Base-by-base conservation (phyloP, 1,139 yeast genomes). In the Suhomyces chickasaworum region DNA sequence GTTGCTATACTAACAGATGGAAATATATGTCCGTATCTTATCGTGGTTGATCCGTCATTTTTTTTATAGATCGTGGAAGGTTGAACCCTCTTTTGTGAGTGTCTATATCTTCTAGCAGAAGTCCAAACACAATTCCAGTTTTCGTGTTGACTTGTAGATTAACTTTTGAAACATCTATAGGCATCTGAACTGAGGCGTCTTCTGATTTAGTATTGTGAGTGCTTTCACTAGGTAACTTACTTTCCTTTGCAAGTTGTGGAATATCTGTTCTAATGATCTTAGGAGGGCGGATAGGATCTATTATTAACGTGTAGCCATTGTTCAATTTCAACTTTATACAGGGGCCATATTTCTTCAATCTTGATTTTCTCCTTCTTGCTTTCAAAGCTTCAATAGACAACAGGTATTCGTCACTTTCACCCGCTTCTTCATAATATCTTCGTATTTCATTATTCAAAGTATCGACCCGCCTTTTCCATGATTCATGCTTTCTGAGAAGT, bases 401-500 rank as follows among this genome's bases (percentile, higher is more conserved):
- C 10, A 51, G 36, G 37, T 58, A 65, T 34, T 65, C 69, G 37
- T 61, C 59, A 5, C 48, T 51, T n/a, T 51, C 49, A 12, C 45
- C 48, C 7, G 48, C 50, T 4, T 50, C 45, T 22, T 48, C 49
- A 13, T 56, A 46, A 37, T 41, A 54, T 2, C 51, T 55, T 43
- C 64, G 66, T 17, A 66, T 62, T 22, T 71, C 72, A 13, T 53
- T 49, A 12, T 54, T 57, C 16, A 71, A 53, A 5, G 38, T 35
- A 5, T 69, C 73, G 27, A 59, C 61, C 13, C 76, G 58, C 46
- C 58, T 63, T 45, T 67, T 69, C 78, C 78, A 73, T 41, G 67
- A 68, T 5, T 75, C 77, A 52, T 73, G 81, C 55, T 76, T 80
- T 3, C 58, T 58, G 18, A 86, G 63, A 44, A 83, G 66, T 18